A percentile compares a stretch with the other conserved stretches of the same genome.
Conservation (phyloP, 1,139 yeast genomes). For the Nakaseomyces delphensis region DNA sequence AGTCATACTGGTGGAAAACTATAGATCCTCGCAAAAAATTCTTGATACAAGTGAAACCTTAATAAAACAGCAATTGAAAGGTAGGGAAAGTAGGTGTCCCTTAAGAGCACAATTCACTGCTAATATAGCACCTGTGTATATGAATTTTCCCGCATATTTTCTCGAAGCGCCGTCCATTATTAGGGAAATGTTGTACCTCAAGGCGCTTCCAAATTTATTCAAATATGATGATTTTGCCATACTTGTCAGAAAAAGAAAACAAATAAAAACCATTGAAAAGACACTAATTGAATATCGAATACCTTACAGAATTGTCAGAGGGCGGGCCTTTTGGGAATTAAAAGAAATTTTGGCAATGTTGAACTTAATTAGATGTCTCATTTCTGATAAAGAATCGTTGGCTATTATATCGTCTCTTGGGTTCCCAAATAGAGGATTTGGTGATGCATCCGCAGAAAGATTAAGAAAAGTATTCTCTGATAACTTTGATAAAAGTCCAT, state of each 20-base stretch:
- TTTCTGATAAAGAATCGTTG: conserved; percentile 48
- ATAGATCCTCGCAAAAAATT: conserved; percentile 68
- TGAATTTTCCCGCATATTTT: conserved; percentile 35
- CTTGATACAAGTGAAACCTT: conserved; percentile 55
- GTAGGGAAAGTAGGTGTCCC: conserved; percentile 35
- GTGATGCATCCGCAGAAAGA: conserved; percentile 43
- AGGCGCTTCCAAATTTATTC: conserved; percentile 36
- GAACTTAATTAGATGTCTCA: conserved; percentile 54
- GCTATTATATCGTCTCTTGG: conserved; percentile 53
- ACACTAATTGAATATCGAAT: conserved; percentile 46
- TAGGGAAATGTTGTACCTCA: conserved; percentile 43
- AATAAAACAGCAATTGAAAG: conserved; percentile 51
- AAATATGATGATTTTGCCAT: conserved; percentile 57
- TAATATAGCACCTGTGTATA: conserved; percentile 43
- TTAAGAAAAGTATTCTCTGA: conserved; percentile 30
- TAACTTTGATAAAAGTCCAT: conserved; percentile 13
- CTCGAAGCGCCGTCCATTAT: conserved; percentile 55
- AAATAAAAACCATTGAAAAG: conserved; percentile 53
- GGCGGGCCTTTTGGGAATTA: conserved; percentile 72
- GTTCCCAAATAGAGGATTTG: conserved; percentile 64
- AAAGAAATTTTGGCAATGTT: conserved; percentile 56
- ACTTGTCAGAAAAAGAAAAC: conserved; percentile 54
- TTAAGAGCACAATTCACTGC: conserved; percentile 40
- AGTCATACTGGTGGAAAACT: conserved; percentile 56
- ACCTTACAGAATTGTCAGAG: conserved; percentile 62